Base-by-base conservation (phyloP, 108 stramenopile species). In the Conticribra guillardii region DNA sequence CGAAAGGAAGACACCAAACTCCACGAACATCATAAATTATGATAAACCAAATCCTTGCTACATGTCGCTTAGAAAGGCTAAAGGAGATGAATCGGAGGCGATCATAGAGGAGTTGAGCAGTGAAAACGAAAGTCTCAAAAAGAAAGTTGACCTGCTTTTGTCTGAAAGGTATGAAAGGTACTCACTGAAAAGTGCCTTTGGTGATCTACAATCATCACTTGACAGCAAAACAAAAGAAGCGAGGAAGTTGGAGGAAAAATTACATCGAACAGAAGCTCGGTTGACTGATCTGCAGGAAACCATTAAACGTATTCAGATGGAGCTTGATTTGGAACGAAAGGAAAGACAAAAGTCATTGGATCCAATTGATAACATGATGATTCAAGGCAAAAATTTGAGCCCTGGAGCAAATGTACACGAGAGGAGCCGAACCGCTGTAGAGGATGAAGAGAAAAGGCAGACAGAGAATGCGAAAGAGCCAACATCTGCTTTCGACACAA, bases 251-350 rank as follows among this genome's bases (percentile, higher is more conserved):
- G 71, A 84, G 68, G 58, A 69, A 33, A 84, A 83, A 54, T 55
- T 87, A 22, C 55, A 49, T 8, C 56, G 61, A 17, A 68, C 64
- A 2, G 79, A 82, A 67, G 68, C 65, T 28, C 82, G 84, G 52
- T 69, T 84, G 23, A 56, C 45, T 14, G 71, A 76, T 24, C 68
- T 87, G 60, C 73, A 84, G 44, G 79, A 83, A 9, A 83, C 84
- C 24, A 61, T 82, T 50, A 82, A 82, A 51, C 32, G 49, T 4
- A 44, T 53, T n/a, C 60, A 76, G 31, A 5, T n/a, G 30, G 79
- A 76, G 22, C 54, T 86, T 2, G 56, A 61, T 47, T 50, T 69
- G 0, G 79, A 81, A 30, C 70, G 74, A 55, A n/a, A 29, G 9
- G 70, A 77, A 49, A 34, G 59, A 29, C 27, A 14, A 17, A 53